Evolutionary conservation across 2,329 filamentous ascomycete genomes (phyloP).

Genomic region (Graphilbum ipis-grandicollis): DNA sequence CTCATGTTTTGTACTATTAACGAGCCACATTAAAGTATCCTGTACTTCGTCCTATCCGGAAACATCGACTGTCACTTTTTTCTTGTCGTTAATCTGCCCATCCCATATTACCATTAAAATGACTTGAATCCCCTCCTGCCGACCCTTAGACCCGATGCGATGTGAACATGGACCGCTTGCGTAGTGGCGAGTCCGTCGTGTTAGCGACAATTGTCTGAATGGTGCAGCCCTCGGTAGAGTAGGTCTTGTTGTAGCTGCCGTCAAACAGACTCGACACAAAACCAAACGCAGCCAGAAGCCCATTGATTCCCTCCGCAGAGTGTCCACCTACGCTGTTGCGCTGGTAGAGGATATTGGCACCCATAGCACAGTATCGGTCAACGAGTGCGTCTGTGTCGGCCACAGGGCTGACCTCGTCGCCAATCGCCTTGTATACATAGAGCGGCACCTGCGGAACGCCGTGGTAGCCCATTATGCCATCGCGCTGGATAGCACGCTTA

Average conservation of each 20-base stretch:
- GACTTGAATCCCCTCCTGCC: too few species aligned
- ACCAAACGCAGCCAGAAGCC: slow-evolving; percentile 9
- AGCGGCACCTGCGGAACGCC: slow-evolving; percentile 26
- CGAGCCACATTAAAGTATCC: too few species aligned
- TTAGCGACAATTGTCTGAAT: slow-evolving; percentile 4
- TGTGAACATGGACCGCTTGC: neutral
- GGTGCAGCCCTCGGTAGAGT: slow-evolving; percentile 6
- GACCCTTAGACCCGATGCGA: too few species aligned
- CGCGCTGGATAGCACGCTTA: slow-evolving; percentile 12
- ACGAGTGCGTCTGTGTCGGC: slow-evolving; percentile 23
- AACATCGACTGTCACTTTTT: too few species aligned
- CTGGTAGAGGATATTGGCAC: slow-evolving; percentile 23
- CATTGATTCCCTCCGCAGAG: slow-evolving; percentile 13
- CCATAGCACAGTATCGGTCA: slow-evolving; percentile 19
- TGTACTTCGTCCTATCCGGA: too few species aligned
- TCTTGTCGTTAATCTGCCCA: too few species aligned
- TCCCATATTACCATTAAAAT: too few species aligned
- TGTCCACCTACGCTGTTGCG: slow-evolving; percentile 24
- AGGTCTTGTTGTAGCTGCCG: slow-evolving; percentile 5
- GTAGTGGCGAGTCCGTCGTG: slow-evolving; percentile 1
- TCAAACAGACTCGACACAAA: slow-evolving; percentile 10
- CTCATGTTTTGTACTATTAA: too few species aligned
- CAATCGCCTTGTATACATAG: slow-evolving; percentile 27
- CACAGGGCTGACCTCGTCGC: slow-evolving; percentile 24
- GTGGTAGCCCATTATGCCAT: slow-evolving; percentile 18